Conservation (phyloP, 805 yeast species). For the Saccharomycopsis schoenii region DNA sequence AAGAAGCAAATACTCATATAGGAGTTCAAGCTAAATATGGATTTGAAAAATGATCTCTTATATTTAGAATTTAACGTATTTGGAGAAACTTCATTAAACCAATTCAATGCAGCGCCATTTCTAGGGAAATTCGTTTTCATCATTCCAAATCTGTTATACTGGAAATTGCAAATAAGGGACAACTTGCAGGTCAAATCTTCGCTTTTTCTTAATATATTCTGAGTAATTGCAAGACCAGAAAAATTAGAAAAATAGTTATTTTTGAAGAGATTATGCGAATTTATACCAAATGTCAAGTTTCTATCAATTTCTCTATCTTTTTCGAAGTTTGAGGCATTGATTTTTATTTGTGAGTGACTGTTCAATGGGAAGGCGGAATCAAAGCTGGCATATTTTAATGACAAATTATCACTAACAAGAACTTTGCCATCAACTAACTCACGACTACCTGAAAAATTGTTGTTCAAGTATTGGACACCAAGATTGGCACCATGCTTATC, state of each 20-base stretch:
- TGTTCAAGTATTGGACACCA: conserved; percentile 1
- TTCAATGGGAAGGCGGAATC: conserved; percentile 2
- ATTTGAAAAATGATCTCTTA: conserved; percentile 8
- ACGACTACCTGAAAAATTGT: conserved; percentile 13
- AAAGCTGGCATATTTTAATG: background rate
- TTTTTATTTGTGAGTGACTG: background rate
- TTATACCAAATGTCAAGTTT: background rate
- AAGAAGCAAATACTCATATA: conserved; percentile 3
- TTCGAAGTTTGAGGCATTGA: background rate
- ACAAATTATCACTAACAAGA: background rate
- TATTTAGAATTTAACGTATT: background rate
- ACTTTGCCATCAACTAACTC: conserved; percentile 3
- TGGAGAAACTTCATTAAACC: conserved; percentile 4
- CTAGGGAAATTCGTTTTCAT: background rate
- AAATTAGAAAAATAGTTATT: conserved; percentile 2
- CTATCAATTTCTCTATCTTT: background rate
- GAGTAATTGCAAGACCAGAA: conserved; percentile 7
- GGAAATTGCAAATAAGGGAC: background rate
- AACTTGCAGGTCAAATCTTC: conserved; percentile 4
- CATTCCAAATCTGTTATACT: background rate
- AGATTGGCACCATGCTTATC: conserved; percentile 5
- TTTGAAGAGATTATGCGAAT: background rate
- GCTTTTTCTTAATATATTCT: background rate
- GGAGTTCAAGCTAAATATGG: background rate
- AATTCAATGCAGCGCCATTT: background rate